Evolutionary conservation across 352 stramenopile genomes (phyloP).

Genomic region (Aphanomyces stellatus): DNA sequence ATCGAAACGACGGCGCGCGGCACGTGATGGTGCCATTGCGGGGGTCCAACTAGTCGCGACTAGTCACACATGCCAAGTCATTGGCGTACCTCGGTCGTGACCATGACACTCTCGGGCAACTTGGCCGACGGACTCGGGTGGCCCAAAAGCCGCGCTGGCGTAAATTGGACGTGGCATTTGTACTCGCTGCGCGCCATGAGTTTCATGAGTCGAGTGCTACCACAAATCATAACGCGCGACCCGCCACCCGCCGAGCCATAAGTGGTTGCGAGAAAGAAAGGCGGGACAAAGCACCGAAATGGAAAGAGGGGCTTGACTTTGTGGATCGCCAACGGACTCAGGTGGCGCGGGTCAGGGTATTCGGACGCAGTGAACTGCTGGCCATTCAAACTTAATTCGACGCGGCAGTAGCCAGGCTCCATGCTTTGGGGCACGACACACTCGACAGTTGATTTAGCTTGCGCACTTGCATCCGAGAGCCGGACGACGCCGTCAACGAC

Average conservation of each 20-base stretch:
- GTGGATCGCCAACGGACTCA: not conserved
- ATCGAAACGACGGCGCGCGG: constrained; percentile 2
- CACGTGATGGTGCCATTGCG: not conserved
- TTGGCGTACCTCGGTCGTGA: not conserved
- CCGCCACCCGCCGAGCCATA: constrained; percentile 9
- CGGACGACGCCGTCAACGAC: no score
- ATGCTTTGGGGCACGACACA: not conserved
- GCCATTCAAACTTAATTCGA: constrained; percentile 18
- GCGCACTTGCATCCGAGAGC: not conserved
- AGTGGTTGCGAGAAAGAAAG: constrained; percentile 8
- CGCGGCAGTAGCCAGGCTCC: not conserved
- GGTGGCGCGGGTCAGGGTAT: constrained; percentile 12
- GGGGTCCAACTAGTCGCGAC: not conserved
- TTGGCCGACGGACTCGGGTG: not conserved
- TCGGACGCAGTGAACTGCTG: constrained; percentile 12
- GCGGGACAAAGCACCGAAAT: constrained; percentile 14
- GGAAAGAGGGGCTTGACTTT: constrained; percentile 5
- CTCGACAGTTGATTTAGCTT: not conserved
- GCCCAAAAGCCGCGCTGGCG: not conserved
- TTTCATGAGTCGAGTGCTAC: not conserved
- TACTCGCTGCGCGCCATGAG: not conserved
- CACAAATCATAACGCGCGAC: constrained; percentile 8
- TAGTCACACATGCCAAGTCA: no score
- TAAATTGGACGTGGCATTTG: constrained; percentile 18
- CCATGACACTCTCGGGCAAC: not conserved